Evolutionary conservation across 352 stramenopile species (phyloP), one percentile per base, ranked within the genome.

Genomic region (Phytophthora melonis): DNA sequence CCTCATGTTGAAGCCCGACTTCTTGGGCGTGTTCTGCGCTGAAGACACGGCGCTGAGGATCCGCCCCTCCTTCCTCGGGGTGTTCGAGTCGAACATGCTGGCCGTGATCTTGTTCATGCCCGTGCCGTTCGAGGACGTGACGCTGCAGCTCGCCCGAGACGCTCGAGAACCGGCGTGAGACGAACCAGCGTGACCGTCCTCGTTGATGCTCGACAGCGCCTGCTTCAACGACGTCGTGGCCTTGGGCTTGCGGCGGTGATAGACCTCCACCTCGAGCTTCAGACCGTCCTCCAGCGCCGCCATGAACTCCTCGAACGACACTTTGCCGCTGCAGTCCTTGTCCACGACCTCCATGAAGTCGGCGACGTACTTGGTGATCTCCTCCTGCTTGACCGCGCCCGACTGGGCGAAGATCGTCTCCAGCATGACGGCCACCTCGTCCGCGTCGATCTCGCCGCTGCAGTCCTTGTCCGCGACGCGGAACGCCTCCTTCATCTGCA

Each of bases 401-500:
- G 86, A 90, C 66, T 95, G 87, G 14, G 77, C 76, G 43, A 96
- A 96, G 61, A 96, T 94, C 13, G 70, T 88, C 60, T 92, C 81
- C 3, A 95, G 74, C 87, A 95, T 92, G 21, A 86, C 74, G 0
- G 82, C 81, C 9, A 95, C 89, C 68, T 95, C 89, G 32, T 93
- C 86, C 0, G 86, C 86, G 36, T 95, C 84, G 36, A 94, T 92
- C 58, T 95, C 89, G 7, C 89, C 89, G 36, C 86, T 94, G 68
- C 89, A 92, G 45, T 95, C 89, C 61, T 84, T 91, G 67, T 95
- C 89, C 0, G 87, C 89, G 1, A 92, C 63, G 13, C 89, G 83
- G 69, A 95, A 95, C 0, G 89, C 89, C 58, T 95, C 87, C 61
- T 95, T 95, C 80, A 95, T 95, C 66, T 95, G 89, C 89, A 95